Evolutionary conservation across 2,329 filamentous ascomycete species (phyloP).

Genomic region (Escovopsis weberi): DNA sequence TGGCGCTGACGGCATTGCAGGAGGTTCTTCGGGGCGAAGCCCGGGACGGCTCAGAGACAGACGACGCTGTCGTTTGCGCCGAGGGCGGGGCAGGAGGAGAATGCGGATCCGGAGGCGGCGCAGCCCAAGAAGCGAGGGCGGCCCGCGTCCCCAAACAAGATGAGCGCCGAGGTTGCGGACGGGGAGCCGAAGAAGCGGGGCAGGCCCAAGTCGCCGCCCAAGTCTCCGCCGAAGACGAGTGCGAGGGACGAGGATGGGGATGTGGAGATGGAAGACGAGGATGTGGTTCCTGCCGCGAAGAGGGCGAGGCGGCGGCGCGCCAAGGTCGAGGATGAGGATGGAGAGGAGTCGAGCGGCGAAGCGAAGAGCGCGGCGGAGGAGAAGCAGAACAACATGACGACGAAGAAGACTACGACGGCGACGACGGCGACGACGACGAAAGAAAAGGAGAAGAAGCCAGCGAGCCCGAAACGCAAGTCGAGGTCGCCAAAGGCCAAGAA

Average conservation of each 20-base stretch:
- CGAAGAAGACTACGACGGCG: conserved; percentile 9
- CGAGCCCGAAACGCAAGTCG: conserved; percentile 9
- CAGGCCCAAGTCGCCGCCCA: not conserved
- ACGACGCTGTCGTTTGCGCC: conserved; percentile 65
- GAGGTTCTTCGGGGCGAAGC: conserved; percentile 64
- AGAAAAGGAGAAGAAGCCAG: conserved; percentile 9
- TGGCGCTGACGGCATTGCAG: conserved; percentile 28
- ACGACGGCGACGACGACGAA: conserved; percentile 11
- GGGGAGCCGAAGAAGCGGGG: conserved; percentile 22
- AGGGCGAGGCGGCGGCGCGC: conserved; percentile 32
- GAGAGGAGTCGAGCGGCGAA: conserved; percentile 23
- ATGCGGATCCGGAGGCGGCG: conserved; percentile 26
- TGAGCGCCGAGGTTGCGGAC: too few species aligned
- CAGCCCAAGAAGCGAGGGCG: conserved; percentile 22
- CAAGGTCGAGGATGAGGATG: conserved; percentile 36
- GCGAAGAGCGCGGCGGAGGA: conserved; percentile 6
- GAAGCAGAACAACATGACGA: conserved; percentile 9
- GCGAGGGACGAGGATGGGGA: conserved; percentile 23
- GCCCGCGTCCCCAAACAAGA: conserved; percentile 2
- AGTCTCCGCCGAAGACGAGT: conserved; percentile 3
- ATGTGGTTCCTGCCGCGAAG: conserved; percentile 48
- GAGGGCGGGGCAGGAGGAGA: conserved; percentile 28
- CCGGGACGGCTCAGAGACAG: conserved; percentile 50
- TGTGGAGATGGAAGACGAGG: conserved; percentile 35
- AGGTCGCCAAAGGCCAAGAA: conserved; percentile 12